Evolutionary conservation across 139 green algal genomes (phyloP).

Genomic region (Chlamydomonas urium): DNA sequence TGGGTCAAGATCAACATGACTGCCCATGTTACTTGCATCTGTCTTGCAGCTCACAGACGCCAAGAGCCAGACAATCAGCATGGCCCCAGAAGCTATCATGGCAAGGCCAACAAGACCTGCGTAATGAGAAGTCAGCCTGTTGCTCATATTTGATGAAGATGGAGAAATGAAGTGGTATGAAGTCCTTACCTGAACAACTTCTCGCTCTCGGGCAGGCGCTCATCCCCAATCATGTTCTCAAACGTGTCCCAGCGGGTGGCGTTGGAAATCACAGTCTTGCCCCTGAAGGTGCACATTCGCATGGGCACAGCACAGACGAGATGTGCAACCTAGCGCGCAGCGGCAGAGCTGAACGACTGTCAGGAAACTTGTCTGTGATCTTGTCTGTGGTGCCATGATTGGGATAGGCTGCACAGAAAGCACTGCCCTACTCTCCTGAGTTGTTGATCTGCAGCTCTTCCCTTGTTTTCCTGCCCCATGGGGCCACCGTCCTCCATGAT

Average conservation of each 20-base stretch:
- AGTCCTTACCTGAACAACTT: constrained; percentile 54
- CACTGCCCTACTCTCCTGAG: neutral
- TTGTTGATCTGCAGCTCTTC: neutral
- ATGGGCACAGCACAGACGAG: neutral
- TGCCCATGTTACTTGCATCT: too few relatives aligned
- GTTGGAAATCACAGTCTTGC: constrained; percentile 76
- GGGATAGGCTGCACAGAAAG: too few relatives aligned
- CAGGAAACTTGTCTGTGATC: neutral
- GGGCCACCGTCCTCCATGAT: neutral
- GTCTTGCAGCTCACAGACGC: too few relatives aligned
- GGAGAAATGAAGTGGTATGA: too few relatives aligned
- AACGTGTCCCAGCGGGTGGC: constrained; percentile 97
- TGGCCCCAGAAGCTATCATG: too few relatives aligned
- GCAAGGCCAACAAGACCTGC: too few relatives aligned
- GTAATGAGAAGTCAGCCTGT: too few relatives aligned
- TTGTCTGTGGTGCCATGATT: neutral
- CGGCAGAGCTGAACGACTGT: neutral
- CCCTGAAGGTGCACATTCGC: constrained; percentile 3
- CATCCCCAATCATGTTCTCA: constrained; percentile 69
- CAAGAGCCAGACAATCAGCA: too few relatives aligned
- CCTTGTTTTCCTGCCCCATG: neutral
- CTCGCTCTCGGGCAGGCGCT: constrained; percentile 72
- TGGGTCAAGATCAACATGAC: too few relatives aligned
- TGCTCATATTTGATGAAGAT: too few relatives aligned
- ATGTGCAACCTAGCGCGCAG: neutral